Base-by-base conservation (phyloP, 2,329 filamentous ascomycete genomes). In the Bisporella sp. region DNA sequence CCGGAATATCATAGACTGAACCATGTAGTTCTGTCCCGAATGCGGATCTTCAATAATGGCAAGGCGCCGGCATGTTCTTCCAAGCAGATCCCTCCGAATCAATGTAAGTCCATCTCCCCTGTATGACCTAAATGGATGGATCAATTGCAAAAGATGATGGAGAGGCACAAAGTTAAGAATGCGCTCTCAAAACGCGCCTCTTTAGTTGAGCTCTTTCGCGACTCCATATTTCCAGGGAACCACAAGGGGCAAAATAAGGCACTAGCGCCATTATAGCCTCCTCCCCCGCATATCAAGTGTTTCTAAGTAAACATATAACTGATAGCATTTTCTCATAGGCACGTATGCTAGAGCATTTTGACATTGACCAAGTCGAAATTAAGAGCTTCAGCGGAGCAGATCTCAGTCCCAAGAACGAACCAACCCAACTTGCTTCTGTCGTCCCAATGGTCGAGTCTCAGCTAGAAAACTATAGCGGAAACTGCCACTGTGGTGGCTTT, bases 21-120 rank as follows among this genome's bases (percentile, higher is more conserved):
- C 5, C 6, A 3, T 30, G 9, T 12, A 77, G 74, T 79, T 78
- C 58, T 81, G 77, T 56, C 59, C 71, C 4, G 69, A 59, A 5
- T 81, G 77, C 53, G 75, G 72, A 33, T 73, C 69, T 5, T 62
- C 68, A 1, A 51, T 78, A 7, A 54, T 73, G 47, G 63, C 60
- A 3, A 57, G 56, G 2, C 57, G 59, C 31, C 56, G 59, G 0
- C 57, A 60, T 8, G 62, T 64, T 30, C 59, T 59, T 2, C 56
- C 59, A 35, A 53, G 58, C n/a, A 59, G 59, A 9, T 54, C 59
- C 1, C 60, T 63, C 7, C 68, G 54, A 4, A 45, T 77, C 45
- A 78, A 77, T 58, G 73, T 73, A 59, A 53, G 66, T 41, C 8
- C 30, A 28, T 11, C 28, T n/a, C 9, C 29, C 41, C 7, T 31